A percentile compares a stretch with the other conserved stretches of the same genome.
Evolutionary conservation across 2,329 filamentous ascomycete genomes (phyloP).

Genomic region (Chrysosporium keratinophilum): DNA sequence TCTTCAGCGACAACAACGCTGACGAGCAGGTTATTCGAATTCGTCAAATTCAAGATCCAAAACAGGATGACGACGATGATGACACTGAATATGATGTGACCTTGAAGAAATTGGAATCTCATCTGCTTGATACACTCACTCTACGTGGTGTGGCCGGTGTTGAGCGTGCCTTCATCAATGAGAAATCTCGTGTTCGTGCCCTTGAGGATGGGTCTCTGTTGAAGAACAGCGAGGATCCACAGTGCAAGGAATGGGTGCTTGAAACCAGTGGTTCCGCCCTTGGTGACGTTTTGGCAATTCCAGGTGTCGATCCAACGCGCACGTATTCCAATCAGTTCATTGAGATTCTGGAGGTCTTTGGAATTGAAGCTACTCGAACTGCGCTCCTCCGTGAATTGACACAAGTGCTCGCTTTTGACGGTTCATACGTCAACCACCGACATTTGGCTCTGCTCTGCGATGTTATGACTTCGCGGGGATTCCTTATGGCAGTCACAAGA

Average conservation of each 20-base stretch:
- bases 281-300: conserved; percentile 70
- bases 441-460: conserved; percentile 91
- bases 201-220: conserved; percentile 61
- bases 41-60: conserved; percentile 61
- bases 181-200: conserved; percentile 59
- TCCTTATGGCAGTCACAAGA: conserved; percentile 90
- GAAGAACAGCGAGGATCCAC: conserved; percentile 59
- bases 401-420: conserved; percentile 90
- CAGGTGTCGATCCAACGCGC: conserved; percentile 74
- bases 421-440: conserved; percentile 98
- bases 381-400: conserved; percentile 81
- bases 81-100: conserved; percentile 79
- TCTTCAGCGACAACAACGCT: conserved; percentile 97
- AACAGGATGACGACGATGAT: conserved; percentile 63
- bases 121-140: conserved; percentile 82
- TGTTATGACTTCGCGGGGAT: conserved; percentile 93
- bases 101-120: conserved; percentile 81
- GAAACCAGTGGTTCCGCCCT: conserved; percentile 89
- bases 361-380: conserved; percentile 85
- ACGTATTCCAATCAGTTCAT: conserved; percentile 95
- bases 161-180: conserved; percentile 85
- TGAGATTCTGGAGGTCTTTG: conserved; percentile 87
- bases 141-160: conserved; percentile 84
- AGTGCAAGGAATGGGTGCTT: conserved; percentile 87
- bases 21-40: conserved; percentile 91